Evolutionary conservation across 192 early-diverging fungal species (phyloP).

Genomic region (Mycoemilia scoparia): DNA sequence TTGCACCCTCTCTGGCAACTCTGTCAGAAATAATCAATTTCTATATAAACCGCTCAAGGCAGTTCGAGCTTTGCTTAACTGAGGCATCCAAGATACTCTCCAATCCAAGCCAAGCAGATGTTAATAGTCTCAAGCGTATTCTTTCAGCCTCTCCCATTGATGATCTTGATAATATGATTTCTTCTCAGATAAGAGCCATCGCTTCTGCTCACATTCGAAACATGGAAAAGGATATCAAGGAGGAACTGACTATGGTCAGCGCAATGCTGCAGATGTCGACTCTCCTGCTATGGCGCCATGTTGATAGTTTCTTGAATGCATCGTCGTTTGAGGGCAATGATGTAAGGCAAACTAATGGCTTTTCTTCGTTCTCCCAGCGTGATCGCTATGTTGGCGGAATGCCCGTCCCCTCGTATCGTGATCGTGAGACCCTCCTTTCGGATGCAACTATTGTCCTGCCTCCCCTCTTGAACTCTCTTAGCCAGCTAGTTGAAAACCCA

Average conservation of each 20-base stretch:
- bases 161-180: constrained; percentile 11
- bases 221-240: constrained; percentile 17
- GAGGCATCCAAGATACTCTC: too few species aligned
- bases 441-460: constrained; percentile 22
- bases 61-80: too few species aligned
- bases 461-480: constrained; percentile 12
- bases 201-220: constrained; percentile 17
- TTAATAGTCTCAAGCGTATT: constrained; percentile 18
- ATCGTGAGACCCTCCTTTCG: constrained; percentile 14
- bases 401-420: constrained; percentile 8
- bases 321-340: background rate
- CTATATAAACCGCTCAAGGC: too few species aligned
- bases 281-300: constrained; percentile 55
- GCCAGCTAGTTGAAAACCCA: constrained; percentile 19
- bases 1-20: constrained; percentile 24
- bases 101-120: too few species aligned
- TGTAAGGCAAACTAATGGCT: background rate
- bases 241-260: constrained; percentile 24
- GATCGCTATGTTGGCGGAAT: constrained; percentile 2
- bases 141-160: constrained; percentile 12
- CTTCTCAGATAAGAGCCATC: constrained; percentile 20
- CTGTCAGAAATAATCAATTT: too few species aligned
- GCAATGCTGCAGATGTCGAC: constrained; percentile 35
- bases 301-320: constrained; percentile 30
- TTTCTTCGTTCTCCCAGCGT: background rate